Evolutionary conservation across 345 rosid species (phyloP).

Genomic region (Dovyalis caffra): DNA sequence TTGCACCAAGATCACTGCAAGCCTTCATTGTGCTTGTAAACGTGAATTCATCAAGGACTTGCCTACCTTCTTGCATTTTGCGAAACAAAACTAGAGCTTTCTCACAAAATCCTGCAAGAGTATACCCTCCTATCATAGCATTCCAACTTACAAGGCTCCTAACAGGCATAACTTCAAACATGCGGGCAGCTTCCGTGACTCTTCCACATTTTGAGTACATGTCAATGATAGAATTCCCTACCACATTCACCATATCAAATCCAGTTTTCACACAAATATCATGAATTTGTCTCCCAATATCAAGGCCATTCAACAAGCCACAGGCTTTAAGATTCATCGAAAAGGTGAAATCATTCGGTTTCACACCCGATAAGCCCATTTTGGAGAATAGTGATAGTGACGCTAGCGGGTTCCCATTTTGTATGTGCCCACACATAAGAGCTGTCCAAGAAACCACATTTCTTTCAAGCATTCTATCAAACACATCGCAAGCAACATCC

Average conservation of each 20-base stretch:
- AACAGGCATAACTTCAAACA: conserved; percentile 47
- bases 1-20: conserved; percentile 52
- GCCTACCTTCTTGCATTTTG: conserved; percentile 42
- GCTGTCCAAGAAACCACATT: conserved; percentile 86
- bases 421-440: conserved; percentile 71
- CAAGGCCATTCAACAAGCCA: conserved; percentile 40
- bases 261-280: conserved; percentile 55
- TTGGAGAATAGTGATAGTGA: conserved; percentile 45
- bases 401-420: conserved; percentile 36
- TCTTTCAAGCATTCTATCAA: conserved; percentile 62
- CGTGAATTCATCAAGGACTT: conserved; percentile 63
- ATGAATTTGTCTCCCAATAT: conserved; percentile 66
- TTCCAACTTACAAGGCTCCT: conserved; percentile 72
- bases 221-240: conserved; percentile 71
- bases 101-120: conserved; percentile 44
- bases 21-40: conserved; percentile 69
- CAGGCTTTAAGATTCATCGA: conserved; percentile 74
- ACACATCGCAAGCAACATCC: conserved; percentile 47
- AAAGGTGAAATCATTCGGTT: conserved; percentile 78
- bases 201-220: conserved; percentile 79
- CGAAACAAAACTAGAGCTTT: conserved; percentile 60
- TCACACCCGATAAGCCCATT: conserved; percentile 43
- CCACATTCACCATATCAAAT: conserved; percentile 49
- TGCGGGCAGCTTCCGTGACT: conserved; percentile 48
- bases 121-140: conserved; percentile 65